These are phyloP conservation scores for Ceratocystis cacaofunesta DNA, from an alignment of 2,329 filamentous ascomycete genomes.

Conservation along the genomic window DNA sequence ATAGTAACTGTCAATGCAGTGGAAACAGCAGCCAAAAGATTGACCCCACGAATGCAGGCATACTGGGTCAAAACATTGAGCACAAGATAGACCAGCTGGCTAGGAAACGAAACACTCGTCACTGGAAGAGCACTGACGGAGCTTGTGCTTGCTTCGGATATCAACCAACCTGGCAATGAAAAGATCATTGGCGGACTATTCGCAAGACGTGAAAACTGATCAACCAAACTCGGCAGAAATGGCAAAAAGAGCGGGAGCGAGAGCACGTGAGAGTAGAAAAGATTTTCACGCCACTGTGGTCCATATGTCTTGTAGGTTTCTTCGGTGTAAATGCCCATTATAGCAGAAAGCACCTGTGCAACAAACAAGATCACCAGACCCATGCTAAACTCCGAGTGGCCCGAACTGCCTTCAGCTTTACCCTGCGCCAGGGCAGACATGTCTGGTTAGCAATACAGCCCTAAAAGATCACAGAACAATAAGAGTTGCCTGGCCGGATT, in stretches of 20 bases:
- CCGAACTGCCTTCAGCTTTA: conserved; percentile 13
- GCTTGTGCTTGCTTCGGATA: conserved; percentile 1
- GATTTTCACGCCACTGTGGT: conserved; percentile 83
- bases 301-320: conserved; percentile 75
- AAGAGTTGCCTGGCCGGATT: not conserved
- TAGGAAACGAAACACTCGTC: conserved; percentile 36
- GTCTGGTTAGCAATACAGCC: not conserved
- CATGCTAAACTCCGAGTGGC: conserved; percentile 29
- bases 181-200: conserved; percentile 42
- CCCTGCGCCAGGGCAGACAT: conserved; percentile 10
- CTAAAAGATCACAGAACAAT: not conserved
- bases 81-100: conserved; percentile 54
- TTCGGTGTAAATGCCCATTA: conserved; percentile 92
- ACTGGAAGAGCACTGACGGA: not conserved
- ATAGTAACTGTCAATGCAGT: conserved; percentile 93
- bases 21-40: conserved; percentile 74
- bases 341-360: conserved; percentile 77
- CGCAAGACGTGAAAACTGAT: conserved; percentile 49
- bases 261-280: conserved; percentile 79
- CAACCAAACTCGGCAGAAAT: conserved; percentile 48
- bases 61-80: conserved; percentile 84
- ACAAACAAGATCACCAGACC: conserved; percentile 73
- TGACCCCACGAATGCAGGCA: conserved; percentile 88
- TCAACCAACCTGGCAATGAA: conserved; percentile 7
- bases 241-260: conserved; percentile 64